phyloP scores from a whole-genome alignment of 1,139 yeast genomes.

The Protomyces pachydermus region DNA sequence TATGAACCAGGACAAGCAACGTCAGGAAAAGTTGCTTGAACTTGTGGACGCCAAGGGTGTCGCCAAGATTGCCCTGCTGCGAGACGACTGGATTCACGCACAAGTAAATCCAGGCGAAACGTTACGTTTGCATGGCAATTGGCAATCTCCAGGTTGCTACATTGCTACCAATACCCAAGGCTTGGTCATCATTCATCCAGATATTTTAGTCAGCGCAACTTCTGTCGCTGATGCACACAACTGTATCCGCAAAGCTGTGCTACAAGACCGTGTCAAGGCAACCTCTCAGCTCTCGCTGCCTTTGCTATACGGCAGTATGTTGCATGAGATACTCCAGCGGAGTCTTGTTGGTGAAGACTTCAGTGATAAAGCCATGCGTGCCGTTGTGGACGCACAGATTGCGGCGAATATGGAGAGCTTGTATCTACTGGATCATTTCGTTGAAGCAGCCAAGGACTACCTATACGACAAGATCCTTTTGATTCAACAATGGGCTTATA shows the following conservation, averaged over 20 bases:
- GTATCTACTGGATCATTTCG: slow-evolving; percentile 52
- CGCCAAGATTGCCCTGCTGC: slow-evolving; percentile 2
- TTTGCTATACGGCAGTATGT: slow-evolving; percentile 68
- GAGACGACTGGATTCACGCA: slow-evolving; percentile 11
- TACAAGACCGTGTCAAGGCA: slow-evolving; percentile 51
- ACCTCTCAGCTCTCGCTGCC: slow-evolving; percentile 58
- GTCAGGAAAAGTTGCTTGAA: not conserved
- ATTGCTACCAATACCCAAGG: slow-evolving; percentile 2
- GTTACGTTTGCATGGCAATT: slow-evolving; percentile 6
- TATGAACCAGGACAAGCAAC: not conserved
- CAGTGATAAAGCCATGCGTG: slow-evolving; percentile 46
- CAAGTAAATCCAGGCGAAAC: not conserved
- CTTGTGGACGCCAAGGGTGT: not conserved
- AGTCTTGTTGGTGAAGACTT: slow-evolving; percentile 50
- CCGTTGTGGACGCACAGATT: slow-evolving; percentile 47
- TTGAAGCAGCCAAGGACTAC: slow-evolving; percentile 47
- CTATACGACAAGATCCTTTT: slow-evolving; percentile 54
- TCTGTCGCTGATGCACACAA: slow-evolving; percentile 67
- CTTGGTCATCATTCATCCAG: slow-evolving; percentile 76
- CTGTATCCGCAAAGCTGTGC: slow-evolving; percentile 67
- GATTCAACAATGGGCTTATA: slow-evolving; percentile 60
- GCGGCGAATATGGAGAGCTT: slow-evolving; percentile 49
- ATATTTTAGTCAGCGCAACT: slow-evolving; percentile 73
- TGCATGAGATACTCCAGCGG: slow-evolving; percentile 72
- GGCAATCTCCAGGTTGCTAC: not conserved